A percentile compares a stretch with the other conserved stretches of the same genome.
Conservation (phyloP, 2,329 filamentous ascomycete genomes). For the Colletotrichum horii region DNA sequence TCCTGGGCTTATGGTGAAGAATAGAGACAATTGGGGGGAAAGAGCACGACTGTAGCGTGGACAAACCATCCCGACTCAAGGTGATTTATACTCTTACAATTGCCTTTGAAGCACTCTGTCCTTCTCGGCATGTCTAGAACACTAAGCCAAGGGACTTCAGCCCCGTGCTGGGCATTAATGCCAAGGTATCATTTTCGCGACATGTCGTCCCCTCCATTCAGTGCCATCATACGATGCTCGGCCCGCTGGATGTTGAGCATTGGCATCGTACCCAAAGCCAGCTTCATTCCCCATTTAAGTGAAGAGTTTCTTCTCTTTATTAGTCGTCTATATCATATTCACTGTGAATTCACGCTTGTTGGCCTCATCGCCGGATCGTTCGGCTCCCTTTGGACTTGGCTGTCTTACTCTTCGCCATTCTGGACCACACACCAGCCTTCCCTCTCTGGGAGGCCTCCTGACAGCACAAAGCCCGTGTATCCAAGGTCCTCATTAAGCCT, state of each 20-base stretch:
- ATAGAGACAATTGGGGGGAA: background rate
- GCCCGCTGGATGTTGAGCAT: background rate
- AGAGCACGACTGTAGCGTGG: background rate
- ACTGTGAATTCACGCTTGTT: rapidly evolving
- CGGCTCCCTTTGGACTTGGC: background rate
- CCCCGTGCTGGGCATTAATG: background rate
- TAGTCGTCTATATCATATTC: rapidly evolving
- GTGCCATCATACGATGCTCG: rapidly evolving
- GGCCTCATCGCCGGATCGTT: background rate
- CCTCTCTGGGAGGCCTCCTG: background rate
- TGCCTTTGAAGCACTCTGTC: background rate
- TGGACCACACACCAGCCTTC: background rate
- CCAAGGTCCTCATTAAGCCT: too few relatives aligned
- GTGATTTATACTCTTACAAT: background rate
- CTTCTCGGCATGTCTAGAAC: background rate
- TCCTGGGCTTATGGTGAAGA: background rate
- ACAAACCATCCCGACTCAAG: background rate
- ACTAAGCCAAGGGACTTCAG: background rate
- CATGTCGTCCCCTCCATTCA: background rate
- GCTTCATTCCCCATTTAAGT: too few relatives aligned
- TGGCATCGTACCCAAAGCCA: too few relatives aligned
- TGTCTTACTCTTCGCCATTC: background rate
- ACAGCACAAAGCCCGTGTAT: too few relatives aligned
- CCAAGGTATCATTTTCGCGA: background rate
- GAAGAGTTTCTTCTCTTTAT: too few relatives aligned